These are phyloP conservation scores for Alternaria sp. DNA, from an alignment of 2,329 filamentous ascomycete species.

Conservation along the genomic window DNA sequence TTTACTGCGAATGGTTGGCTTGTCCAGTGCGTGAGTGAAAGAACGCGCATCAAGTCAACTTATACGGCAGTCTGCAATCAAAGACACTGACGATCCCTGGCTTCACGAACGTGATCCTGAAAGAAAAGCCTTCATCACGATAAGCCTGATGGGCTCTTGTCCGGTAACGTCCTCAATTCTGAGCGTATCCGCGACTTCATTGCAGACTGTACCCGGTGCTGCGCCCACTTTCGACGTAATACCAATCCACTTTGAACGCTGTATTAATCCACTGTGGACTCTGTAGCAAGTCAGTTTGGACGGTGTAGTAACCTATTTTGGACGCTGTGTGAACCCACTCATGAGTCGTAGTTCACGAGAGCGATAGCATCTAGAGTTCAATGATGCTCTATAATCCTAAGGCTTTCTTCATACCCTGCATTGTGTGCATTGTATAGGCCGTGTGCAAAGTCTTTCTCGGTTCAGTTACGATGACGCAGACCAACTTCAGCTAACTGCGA, in stretches of 20 bases:
- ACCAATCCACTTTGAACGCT: not conserved
- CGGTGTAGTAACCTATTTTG: not conserved
- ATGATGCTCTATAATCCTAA: not conserved
- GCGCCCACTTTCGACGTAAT: not conserved
- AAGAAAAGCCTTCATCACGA: not conserved
- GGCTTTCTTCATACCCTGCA: not conserved
- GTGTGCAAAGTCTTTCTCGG: not conserved
- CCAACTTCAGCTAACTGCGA: not conserved
- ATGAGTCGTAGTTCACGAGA: not conserved
- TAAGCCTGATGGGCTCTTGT: not conserved
- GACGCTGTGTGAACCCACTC: not conserved
- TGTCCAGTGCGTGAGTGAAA: not conserved
- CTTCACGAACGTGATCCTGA: not conserved
- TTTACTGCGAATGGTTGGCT: rapidly evolving
- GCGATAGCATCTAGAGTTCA: not conserved
- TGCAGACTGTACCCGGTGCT: rapidly evolving
- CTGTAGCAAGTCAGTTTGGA: not conserved
- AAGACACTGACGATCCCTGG: not conserved
- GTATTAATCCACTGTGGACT: not conserved
- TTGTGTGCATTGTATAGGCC: rapidly evolving
- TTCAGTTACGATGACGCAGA: not conserved
- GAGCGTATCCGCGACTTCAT: not conserved
- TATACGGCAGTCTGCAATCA: not conserved
- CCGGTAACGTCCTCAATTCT: not conserved
- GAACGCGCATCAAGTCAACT: not conserved